Evolutionary conservation across 202 grass and related monocot genomes (phyloP), one percentile per base, ranked within the genome.

Genomic region (Schoenoplectus triqueter): DNA sequence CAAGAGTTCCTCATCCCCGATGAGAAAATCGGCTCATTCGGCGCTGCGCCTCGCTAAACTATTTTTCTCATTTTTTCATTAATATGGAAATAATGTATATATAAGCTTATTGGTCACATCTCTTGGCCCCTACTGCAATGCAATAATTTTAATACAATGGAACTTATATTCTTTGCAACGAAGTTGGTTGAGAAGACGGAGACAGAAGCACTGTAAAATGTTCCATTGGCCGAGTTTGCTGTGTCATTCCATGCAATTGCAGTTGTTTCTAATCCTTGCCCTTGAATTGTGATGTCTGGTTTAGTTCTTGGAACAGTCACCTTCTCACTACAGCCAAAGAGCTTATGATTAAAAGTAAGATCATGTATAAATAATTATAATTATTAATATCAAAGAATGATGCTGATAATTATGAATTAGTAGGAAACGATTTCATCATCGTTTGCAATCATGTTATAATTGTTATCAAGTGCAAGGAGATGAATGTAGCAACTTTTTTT

Each of bases 231-330:
- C 0, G 92, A 97, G 17, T 97, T 94, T 64, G 95, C 92, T 0
- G 95, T 97, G 89, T 97, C 95, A 6, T 94, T 97, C 95, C 95
- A 94, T 0, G 85, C 74, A 5, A 97, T 90, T 0, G 89, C 95
- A 4, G 95, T 97, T 64, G 82, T 82, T 48, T 94, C 85, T 0
- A 94, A 88, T 55, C 95, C 95, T 84, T 97, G 95, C 1, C 92
- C 95, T 88, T 97, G 95, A 73, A 97, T 93, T 80, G 95, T 94
- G 81, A 97, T 91, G 82, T 94, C 94, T 66, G 90, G 84, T 81
- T 97, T 97, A 14, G 87, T 87, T 17, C 13, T 83, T 19, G 89
- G 92, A 81, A 97, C 47, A 1, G 41, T 94, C 56, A 97, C 90
- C 86, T 97, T 94, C 90, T 97, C 95, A 61, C 92, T 97, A 73